A percentile compares a stretch with the other conserved stretches of the same genome.
Evolutionary conservation across 495 filamentous ascomycete species (phyloP).

Genomic region (Podospora sp.): DNA sequence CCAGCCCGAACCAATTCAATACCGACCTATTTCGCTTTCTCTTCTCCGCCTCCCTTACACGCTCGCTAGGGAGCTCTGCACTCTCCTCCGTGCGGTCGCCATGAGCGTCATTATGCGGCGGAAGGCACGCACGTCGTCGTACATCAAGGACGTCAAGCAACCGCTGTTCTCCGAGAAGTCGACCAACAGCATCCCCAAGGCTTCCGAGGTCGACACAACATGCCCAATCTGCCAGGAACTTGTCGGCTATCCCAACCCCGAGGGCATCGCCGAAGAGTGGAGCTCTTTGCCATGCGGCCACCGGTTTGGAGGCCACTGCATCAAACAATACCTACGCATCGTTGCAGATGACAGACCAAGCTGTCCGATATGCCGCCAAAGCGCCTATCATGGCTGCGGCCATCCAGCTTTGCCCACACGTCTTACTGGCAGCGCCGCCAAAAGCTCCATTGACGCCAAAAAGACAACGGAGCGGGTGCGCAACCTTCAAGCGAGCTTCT

Average conservation of each 20-base stretch:
- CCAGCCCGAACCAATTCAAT: background rate
- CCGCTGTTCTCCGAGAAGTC: conserved; percentile 21
- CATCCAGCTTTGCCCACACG: conserved; percentile 41
- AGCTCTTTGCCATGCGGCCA: conserved; percentile 49
- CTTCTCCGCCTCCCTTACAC: background rate
- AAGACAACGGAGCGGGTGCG: background rate
- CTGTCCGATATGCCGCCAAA: conserved; percentile 46
- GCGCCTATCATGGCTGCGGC: conserved; percentile 43
- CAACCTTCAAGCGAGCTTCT: background rate
- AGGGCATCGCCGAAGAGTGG: conserved; percentile 46
- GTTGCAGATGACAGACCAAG: conserved; percentile 37
- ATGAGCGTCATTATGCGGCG: conserved; percentile 20
- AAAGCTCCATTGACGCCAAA: background rate
- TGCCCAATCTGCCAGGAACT: conserved; percentile 52
- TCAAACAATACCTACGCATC: conserved; percentile 48
- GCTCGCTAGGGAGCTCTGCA: conserved; percentile 3
- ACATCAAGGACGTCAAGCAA: conserved; percentile 16
- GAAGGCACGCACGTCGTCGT: conserved; percentile 13
- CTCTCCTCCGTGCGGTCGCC: background rate
- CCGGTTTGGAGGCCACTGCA: conserved; percentile 49
- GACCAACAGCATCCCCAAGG: conserved; percentile 2
- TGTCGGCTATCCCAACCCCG: conserved; percentile 38
- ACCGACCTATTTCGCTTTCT: background rate
- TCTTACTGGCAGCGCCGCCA: background rate
- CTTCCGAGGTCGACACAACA: conserved; percentile 30